phyloP scores from a whole-genome alignment of 345 rosid species.

The Pugionium dolabratum region DNA sequence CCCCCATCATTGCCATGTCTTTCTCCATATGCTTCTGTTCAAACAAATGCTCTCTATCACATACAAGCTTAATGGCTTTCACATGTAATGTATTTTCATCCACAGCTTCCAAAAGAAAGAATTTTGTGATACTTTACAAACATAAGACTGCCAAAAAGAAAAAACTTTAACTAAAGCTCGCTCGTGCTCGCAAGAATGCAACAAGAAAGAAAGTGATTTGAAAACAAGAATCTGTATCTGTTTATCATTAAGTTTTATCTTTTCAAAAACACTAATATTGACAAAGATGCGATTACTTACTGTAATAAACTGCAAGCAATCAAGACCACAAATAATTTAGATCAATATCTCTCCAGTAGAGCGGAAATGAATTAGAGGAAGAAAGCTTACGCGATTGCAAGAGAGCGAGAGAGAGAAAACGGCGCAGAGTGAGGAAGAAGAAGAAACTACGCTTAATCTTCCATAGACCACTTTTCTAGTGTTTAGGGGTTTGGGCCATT shows the following conservation, averaged over 20 bases:
- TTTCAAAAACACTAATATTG: too few relatives aligned
- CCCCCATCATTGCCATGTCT: constrained; percentile 48
- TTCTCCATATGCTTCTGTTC: constrained; percentile 17
- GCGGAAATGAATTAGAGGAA: too few relatives aligned
- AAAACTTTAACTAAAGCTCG: too few relatives aligned
- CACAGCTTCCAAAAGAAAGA: too few relatives aligned
- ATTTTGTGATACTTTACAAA: too few relatives aligned
- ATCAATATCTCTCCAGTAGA: not conserved
- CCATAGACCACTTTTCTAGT: not conserved
- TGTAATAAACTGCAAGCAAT: not conserved
- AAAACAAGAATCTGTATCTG: too few relatives aligned
- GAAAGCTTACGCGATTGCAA: constrained; percentile 21
- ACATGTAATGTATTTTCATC: too few relatives aligned
- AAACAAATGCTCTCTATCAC: not conserved
- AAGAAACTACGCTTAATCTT: not conserved
- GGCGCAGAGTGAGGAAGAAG: constrained; percentile 3
- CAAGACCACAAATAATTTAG: not conserved
- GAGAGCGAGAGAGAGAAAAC: not conserved
- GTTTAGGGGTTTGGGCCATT: constrained; percentile 2
- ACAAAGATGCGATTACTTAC: too few relatives aligned
- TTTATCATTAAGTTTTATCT: too few relatives aligned
- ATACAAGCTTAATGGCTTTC: not conserved
- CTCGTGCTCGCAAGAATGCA: too few relatives aligned
- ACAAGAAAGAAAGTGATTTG: too few relatives aligned
- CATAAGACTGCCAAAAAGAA: too few relatives aligned